Conservation (phyloP, 2,329 filamentous ascomycete genomes). For the Fusarium hainanense region DNA sequence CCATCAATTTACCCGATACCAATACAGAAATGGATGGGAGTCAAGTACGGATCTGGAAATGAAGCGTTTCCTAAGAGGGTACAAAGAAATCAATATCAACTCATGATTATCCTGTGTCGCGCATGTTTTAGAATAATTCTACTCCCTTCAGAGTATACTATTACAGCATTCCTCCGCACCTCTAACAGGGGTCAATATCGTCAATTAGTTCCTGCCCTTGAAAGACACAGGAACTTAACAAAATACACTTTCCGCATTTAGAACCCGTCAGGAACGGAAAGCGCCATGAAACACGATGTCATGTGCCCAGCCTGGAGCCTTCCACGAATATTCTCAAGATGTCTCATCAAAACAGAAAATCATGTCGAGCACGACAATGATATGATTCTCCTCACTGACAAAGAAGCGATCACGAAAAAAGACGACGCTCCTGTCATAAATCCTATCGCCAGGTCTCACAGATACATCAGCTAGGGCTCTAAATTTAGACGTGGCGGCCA, state of each 20-base stretch:
- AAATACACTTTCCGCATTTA: constrained; percentile 1
- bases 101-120: background rate
- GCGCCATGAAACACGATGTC: background rate
- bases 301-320: background rate
- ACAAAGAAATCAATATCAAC: background rate
- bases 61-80: background rate
- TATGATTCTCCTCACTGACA: background rate
- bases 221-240: background rate
- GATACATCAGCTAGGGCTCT: constrained; percentile 20
- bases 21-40: background rate
- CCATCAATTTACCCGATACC: background rate
- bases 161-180: background rate
- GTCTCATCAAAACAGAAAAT: background rate
- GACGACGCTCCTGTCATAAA: background rate
- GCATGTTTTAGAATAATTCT: constrained; percentile 13
- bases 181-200: background rate
- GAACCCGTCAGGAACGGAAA: constrained; percentile 10
- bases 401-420: background rate
- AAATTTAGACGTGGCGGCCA: constrained; percentile 31
- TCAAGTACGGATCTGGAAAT: background rate
- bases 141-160: background rate
- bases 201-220: background rate
- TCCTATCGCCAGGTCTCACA: constrained; percentile 2
- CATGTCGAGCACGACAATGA: background rate
- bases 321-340: background rate